phyloP scores from a whole-genome alignment of 805 yeast species.

The Kockiozyma suomiensis region DNA sequence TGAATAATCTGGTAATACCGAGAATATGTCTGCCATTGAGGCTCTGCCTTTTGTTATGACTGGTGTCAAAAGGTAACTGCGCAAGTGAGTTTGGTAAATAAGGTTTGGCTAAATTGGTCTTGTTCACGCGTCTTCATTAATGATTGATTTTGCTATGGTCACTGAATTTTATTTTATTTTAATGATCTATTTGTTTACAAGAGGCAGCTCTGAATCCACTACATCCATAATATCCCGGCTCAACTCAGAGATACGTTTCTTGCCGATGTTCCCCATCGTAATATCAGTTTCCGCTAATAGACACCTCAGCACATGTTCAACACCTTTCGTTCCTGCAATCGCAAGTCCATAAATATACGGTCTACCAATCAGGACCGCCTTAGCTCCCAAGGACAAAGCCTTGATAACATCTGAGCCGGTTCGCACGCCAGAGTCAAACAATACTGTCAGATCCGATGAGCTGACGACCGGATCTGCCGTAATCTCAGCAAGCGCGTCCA shows the following conservation, averaged over 20 bases:
- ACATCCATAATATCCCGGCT: conserved; percentile 4
- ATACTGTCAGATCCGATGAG: conserved; percentile 50
- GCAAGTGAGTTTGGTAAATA: too few species aligned
- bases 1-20: background rate
- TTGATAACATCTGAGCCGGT: conserved; percentile 64
- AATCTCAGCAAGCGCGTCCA: conserved; percentile 62
- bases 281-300: conserved; percentile 32
- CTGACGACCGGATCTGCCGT: conserved; percentile 23
- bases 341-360: conserved; percentile 65
- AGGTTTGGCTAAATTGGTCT: too few species aligned
- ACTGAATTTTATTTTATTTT: background rate
- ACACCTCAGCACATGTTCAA: conserved; percentile 38
- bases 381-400: conserved; percentile 66
- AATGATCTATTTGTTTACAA: background rate
- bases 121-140: too few species aligned
- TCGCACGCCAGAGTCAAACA: conserved; percentile 65
- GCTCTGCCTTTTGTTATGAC: too few species aligned
- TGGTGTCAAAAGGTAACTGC: too few species aligned
- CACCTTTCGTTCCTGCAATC: conserved; percentile 66
- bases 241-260: conserved; percentile 15
- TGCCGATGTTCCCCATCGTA: conserved; percentile 29
- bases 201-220: background rate
- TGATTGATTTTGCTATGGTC: background rate
- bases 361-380: conserved; percentile 61
- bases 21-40: conserved; percentile 1